phyloP scores from a whole-genome alignment of 1,139 yeast species.

The Yamadazyma epiphylla region DNA sequence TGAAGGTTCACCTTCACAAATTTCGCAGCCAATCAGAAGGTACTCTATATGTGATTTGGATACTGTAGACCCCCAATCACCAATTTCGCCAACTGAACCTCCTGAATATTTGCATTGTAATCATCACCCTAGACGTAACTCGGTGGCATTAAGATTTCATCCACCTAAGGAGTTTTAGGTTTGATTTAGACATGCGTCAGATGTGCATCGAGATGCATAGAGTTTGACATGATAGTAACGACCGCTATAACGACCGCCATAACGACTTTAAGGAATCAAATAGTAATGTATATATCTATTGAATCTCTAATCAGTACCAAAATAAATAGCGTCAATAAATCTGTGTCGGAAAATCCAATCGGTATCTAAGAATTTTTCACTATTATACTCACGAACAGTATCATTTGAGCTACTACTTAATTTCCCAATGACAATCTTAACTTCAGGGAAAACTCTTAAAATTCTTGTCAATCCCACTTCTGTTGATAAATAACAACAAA shows the following conservation, averaged over 20 bases:
- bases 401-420: slow-evolving; percentile 40
- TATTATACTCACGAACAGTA: slow-evolving; percentile 19
- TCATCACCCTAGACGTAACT: slow-evolving; percentile 25
- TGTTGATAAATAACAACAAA: slow-evolving; percentile 73
- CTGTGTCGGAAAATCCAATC: slow-evolving; percentile 66
- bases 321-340: slow-evolving; percentile 74
- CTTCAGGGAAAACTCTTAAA: slow-evolving; percentile 65
- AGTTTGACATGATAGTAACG: no score
- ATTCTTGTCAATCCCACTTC: slow-evolving; percentile 78
- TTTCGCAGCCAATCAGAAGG: slow-evolving; percentile 7
- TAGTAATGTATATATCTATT: no score
- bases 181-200: no score
- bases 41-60: slow-evolving; percentile 14
- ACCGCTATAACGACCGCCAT: no score
- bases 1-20: no score
- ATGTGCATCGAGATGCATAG: no score
- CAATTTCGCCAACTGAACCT: slow-evolving; percentile 7
- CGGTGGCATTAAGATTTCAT: slow-evolving; percentile 31
- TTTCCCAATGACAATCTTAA: slow-evolving; percentile 68
- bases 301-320: slow-evolving; percentile 53
- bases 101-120: slow-evolving; percentile 1
- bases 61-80: slow-evolving; percentile 4
- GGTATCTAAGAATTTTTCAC: slow-evolving; percentile 36
- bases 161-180: slow-evolving; percentile 16
- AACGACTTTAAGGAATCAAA: no score